A percentile compares a stretch with the other conserved stretches of the same genome.
These are phyloP conservation scores for Scenedesmus sp. DNA, from an alignment of 163 green algal species.

Conservation along the genomic window DNA sequence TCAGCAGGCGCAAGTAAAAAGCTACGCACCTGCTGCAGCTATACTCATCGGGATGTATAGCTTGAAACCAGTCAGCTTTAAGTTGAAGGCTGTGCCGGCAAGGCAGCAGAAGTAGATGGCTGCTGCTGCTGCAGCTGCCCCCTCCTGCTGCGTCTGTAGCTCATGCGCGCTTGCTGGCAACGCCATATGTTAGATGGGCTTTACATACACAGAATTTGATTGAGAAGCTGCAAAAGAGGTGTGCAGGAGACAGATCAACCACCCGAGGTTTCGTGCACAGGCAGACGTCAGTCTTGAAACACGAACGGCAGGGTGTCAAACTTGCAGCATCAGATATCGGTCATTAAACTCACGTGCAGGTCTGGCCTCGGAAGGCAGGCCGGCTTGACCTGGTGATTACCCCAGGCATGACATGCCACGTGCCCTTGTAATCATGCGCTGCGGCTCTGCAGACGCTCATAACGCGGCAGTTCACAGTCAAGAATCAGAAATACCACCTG, in stretches of 20 bases:
- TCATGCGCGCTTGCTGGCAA: neutral
- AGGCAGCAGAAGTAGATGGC: neutral
- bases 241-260: neutral
- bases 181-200: neutral
- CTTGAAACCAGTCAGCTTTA: neutral
- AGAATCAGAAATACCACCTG: too few relatives aligned
- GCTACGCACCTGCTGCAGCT: neutral
- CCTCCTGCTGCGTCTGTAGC: neutral
- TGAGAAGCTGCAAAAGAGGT: neutral
- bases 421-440: too few relatives aligned
- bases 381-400: neutral
- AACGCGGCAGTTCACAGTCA: too few relatives aligned
- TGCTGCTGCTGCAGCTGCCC: conserved; percentile 8
- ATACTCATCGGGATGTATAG: neutral
- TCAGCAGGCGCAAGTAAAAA: neutral
- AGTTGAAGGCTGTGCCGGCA: neutral
- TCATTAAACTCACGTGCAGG: too few relatives aligned
- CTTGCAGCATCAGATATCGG: too few relatives aligned
- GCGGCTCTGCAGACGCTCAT: too few relatives aligned
- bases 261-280: neutral
- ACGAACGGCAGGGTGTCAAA: too few relatives aligned
- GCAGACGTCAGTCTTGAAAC: neutral
- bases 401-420: neutral
- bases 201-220: neutral
- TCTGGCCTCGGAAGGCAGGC: too few relatives aligned